Percentiles rank a stretch among this genome's conserved stretches.
phyloP scores from a whole-genome alignment of 1,284 basidiomycete species.

The Ustilago curta region DNA sequence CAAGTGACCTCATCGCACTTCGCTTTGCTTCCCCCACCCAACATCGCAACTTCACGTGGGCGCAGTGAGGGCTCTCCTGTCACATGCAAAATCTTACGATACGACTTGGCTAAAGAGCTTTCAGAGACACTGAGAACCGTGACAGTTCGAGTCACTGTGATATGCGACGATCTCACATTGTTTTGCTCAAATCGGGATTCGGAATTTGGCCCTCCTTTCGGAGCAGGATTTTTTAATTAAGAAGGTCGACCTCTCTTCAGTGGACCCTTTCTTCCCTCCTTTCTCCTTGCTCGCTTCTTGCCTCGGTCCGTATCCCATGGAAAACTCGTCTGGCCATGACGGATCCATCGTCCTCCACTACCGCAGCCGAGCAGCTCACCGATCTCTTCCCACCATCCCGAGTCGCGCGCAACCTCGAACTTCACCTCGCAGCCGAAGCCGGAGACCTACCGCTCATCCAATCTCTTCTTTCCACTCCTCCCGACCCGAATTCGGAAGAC shows the following conservation, averaged over 20 bases:
- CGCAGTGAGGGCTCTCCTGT: not conserved
- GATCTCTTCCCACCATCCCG: conserved; percentile 39
- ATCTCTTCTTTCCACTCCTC: conserved; percentile 32
- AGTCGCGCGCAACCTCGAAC: conserved; percentile 49
- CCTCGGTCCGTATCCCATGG: no score
- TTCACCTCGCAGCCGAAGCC: conserved; percentile 53
- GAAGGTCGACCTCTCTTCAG: not conserved
- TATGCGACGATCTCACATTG: not conserved
- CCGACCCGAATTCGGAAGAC: conserved; percentile 1
- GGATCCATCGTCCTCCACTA: conserved; percentile 7
- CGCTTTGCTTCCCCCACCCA: not conserved
- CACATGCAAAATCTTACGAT: not conserved
- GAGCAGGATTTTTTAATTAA: no score
- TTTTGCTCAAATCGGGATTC: not conserved
- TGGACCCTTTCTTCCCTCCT: conserved; percentile 1
- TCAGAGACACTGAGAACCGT: no score
- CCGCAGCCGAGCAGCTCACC: conserved; percentile 22
- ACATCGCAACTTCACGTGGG: conserved; percentile 1
- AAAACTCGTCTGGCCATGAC: not conserved
- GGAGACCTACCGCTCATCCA: conserved; percentile 46
- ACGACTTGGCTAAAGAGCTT: not conserved
- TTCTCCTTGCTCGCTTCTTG: not conserved
- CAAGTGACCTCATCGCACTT: not conserved
- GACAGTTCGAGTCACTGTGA: no score
- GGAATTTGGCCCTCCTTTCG: not conserved